Evolutionary conservation across 73 alveolate species (phyloP).

Genomic region (Paramecium bursaria): DNA sequence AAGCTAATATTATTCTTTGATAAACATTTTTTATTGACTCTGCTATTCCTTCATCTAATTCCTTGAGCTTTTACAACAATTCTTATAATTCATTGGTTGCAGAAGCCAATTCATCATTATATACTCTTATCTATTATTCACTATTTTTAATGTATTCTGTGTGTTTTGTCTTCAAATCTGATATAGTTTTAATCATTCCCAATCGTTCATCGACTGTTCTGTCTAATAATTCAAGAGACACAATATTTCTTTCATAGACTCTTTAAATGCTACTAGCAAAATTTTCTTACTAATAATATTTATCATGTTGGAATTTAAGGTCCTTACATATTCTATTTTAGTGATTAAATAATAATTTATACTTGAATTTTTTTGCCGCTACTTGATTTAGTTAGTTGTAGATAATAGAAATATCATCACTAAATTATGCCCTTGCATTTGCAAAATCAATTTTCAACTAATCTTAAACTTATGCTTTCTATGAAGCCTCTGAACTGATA

Average conservation of each 20-base stretch:
- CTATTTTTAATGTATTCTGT: conserved; percentile 43
- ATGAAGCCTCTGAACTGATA: background rate
- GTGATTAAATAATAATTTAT: no score
- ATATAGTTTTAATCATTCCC: conserved; percentile 23
- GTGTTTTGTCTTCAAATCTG: conserved; percentile 25
- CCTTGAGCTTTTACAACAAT: background rate
- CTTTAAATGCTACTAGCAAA: background rate
- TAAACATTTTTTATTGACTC: conserved; percentile 12
- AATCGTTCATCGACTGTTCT: background rate
- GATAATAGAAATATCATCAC: background rate
- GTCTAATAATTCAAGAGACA: background rate
- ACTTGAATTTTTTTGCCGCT: conserved; percentile 41
- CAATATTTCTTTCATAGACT: conserved; percentile 42
- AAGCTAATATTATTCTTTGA: conserved; percentile 30
- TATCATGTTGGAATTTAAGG: background rate
- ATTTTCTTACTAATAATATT: background rate
- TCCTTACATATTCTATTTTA: background rate
- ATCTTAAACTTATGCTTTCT: background rate
- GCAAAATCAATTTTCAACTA: background rate
- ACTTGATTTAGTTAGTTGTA: background rate
- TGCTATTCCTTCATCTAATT: background rate
- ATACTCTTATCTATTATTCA: conserved; percentile 17
- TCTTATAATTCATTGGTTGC: conserved; percentile 5
- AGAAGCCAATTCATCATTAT: conserved; percentile 21
- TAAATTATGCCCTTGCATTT: conserved; percentile 14